Conservation (phyloP, 2,329 filamentous ascomycete genomes). For the Ophiostoma angusticollis region DNA sequence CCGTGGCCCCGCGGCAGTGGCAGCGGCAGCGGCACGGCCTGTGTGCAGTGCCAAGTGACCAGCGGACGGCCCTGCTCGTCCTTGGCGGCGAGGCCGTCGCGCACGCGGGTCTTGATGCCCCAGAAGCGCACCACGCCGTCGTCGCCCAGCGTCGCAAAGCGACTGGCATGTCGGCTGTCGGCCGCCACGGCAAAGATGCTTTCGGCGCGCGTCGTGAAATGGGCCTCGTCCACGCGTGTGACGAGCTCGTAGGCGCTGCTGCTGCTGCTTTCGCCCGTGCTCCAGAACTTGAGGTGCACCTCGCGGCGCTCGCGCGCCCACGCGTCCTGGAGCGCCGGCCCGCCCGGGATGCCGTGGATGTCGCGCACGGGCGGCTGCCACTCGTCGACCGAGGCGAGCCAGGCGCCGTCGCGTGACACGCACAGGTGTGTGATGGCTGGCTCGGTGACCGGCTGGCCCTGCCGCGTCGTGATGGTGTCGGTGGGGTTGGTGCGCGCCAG, state of each 20-base stretch:
- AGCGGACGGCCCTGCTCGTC: conserved; percentile 42
- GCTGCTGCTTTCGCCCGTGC: conserved; percentile 20
- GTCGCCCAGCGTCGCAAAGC: conserved; percentile 75
- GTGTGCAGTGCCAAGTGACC: conserved; percentile 62
- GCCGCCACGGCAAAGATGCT: conserved; percentile 60
- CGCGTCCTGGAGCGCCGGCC: conserved; percentile 24
- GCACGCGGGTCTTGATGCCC: conserved; percentile 58
- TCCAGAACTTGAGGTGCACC: conserved; percentile 84
- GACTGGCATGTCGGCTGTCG: conserved; percentile 47
- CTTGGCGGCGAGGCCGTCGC: conserved; percentile 53
- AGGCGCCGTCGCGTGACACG: conserved; percentile 68
- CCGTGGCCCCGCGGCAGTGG: conserved; percentile 21
- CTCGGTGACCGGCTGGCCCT: conserved; percentile 58
- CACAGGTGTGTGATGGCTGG: conserved; percentile 65
- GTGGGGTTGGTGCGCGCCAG: conserved; percentile 80
- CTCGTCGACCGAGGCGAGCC: conserved; percentile 85
- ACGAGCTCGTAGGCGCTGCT: conserved; percentile 53
- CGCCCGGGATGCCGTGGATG: conserved; percentile 40
- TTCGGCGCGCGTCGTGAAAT: conserved; percentile 44
- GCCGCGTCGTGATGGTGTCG: conserved; percentile 61
- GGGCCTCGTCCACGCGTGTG: conserved; percentile 73
- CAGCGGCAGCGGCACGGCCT: conserved; percentile 33
- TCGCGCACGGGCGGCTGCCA: conserved; percentile 69
- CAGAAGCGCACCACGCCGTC: conserved; percentile 71
- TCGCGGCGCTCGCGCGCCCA: conserved; percentile 48